Percentiles rank a stretch among this genome's conserved stretches.
Conservation (phyloP, 495 filamentous ascomycete species). For the Penicillium samsonianum region DNA sequence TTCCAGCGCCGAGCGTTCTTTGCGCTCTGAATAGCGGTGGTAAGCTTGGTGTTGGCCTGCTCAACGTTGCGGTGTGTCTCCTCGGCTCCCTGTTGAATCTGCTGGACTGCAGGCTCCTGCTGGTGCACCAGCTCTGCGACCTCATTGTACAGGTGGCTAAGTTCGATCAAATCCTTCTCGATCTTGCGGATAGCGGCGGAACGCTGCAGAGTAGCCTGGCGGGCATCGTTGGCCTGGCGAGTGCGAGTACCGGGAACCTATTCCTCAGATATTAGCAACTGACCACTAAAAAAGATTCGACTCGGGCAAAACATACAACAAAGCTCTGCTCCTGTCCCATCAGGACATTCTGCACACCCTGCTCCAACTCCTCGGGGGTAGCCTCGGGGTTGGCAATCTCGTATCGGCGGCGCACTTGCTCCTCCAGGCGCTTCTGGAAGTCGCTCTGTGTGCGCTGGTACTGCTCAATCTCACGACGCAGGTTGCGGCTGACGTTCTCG, state of each 20-base stretch:
- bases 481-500: conserved; percentile 70
- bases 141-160: conserved; percentile 81
- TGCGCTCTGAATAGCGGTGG: conserved; percentile 76
- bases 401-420: conserved; percentile 84
- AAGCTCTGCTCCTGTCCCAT: conserved; percentile 72
- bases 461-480: conserved; percentile 73
- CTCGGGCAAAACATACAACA: conserved; percentile 45
- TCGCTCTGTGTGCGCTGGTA: conserved; percentile 77
- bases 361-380: conserved; percentile 73
- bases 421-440: conserved; percentile 74
- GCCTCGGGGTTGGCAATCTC: conserved; percentile 86
- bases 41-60: conserved; percentile 79
- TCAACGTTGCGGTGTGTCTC: conserved; percentile 75
- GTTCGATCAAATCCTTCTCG: conserved; percentile 80
- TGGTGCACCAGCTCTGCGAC: conserved; percentile 78
- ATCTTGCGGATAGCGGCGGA: conserved; percentile 91
- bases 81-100: conserved; percentile 81
- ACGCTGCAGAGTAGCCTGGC: conserved; percentile 75
- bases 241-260: conserved; percentile 69
- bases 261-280: conserved; percentile 19
- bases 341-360: conserved; percentile 70
- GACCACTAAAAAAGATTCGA: background rate
- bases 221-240: conserved; percentile 74
- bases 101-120: conserved; percentile 73
- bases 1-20: conserved; percentile 85